Conservation (phyloP, 352 stramenopile genomes). For the Halophytophthora polymorphica region DNA sequence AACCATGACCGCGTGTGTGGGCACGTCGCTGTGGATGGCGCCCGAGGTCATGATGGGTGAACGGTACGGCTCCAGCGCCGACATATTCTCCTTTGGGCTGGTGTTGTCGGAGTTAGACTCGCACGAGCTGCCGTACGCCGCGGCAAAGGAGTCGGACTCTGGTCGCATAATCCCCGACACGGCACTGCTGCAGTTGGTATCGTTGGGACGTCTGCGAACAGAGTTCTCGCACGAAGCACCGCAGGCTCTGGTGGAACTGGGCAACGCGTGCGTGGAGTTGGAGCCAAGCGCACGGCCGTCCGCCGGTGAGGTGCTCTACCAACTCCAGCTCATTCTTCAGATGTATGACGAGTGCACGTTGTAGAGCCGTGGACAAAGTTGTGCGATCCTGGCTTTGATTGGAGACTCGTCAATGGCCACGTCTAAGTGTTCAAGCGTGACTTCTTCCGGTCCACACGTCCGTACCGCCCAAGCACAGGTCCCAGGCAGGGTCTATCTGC, state of each 20-base stretch:
- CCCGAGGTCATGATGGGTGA: constrained; percentile 15
- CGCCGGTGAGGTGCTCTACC: constrained; percentile 7
- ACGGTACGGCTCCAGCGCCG: constrained; percentile 7
- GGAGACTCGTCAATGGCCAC: too few relatives aligned
- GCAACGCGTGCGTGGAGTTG: constrained; percentile 8
- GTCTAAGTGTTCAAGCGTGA: too few relatives aligned
- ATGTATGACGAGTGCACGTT: too few relatives aligned
- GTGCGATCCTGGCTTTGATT: too few relatives aligned
- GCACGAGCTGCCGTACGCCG: constrained; percentile 12
- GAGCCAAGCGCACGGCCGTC: constrained; percentile 5
- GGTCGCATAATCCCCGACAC: constrained; percentile 3
- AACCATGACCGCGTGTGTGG: constrained; percentile 19
- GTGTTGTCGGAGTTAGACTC: constrained; percentile 13
- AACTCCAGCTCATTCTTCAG: background rate
- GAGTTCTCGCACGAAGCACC: constrained; percentile 3
- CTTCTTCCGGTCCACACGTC: too few relatives aligned
- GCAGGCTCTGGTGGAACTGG: background rate
- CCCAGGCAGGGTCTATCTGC: too few relatives aligned
- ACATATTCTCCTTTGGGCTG: constrained; percentile 7
- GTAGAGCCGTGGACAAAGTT: too few relatives aligned
- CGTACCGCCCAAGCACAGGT: too few relatives aligned
- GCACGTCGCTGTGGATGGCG: constrained; percentile 32
- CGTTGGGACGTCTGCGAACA: constrained; percentile 2
- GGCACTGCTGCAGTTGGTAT: constrained; percentile 9
- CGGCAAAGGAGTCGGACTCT: background rate